These are phyloP conservation scores for Brachypodium distachyon DNA, from an alignment of 202 grass and related monocot species.

Conservation along the genomic window DNA sequence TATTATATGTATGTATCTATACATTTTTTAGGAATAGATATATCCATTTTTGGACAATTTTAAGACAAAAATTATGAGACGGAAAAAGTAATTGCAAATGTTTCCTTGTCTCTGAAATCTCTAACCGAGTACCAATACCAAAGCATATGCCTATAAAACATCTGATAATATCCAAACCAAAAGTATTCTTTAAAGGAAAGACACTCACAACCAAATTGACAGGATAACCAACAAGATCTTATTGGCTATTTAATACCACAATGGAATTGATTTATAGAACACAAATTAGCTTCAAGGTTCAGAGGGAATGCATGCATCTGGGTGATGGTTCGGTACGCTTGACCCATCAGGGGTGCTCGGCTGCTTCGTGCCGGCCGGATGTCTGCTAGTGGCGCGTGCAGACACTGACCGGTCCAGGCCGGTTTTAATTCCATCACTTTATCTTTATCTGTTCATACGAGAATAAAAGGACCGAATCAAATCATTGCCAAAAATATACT, in stretches of 20 bases:
- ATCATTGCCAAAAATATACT: not conserved
- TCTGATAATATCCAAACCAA: not conserved
- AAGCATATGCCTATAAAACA: not conserved
- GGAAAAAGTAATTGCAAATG: too few relatives aligned
- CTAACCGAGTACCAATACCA: not conserved
- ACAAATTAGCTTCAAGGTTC: not conserved
- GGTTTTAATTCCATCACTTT: not conserved
- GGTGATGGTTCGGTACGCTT: conserved; percentile 1
- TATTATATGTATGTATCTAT: too few relatives aligned
- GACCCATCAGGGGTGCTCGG: not conserved
- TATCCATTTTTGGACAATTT: too few relatives aligned
- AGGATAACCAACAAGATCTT: conserved; percentile 3
- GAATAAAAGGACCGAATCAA: not conserved
- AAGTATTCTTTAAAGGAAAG: not conserved
- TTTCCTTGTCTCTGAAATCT: not conserved
- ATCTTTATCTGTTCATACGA: not conserved
- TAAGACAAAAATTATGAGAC: too few relatives aligned
- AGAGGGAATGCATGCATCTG: not conserved
- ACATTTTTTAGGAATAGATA: too few relatives aligned
- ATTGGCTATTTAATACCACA: not conserved
- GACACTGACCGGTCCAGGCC: not conserved
- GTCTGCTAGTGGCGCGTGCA: not conserved
- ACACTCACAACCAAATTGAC: conserved; percentile 13
- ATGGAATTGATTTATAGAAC: not conserved
- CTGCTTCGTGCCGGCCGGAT: not conserved